Evolutionary conservation across 2,329 filamentous ascomycete genomes (phyloP).

Genomic region (Ophiostoma triangulosporum): DNA sequence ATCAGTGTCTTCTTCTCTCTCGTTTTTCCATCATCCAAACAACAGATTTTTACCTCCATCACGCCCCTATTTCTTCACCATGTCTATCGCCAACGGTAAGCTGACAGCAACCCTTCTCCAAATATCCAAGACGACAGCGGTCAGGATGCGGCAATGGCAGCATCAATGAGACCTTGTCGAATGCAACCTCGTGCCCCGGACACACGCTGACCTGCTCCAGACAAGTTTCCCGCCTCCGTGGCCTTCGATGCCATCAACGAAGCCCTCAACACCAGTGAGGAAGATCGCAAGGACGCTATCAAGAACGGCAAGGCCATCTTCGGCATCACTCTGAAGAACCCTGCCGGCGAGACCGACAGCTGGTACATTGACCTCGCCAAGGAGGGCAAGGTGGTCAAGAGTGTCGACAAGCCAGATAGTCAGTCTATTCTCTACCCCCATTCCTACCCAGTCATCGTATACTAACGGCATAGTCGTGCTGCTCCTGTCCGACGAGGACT

Average conservation of each 20-base stretch:
- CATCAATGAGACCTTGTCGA: not conserved
- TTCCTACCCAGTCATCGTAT: not conserved
- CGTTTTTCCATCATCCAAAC: not conserved
- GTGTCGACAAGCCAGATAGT: conserved; percentile 73
- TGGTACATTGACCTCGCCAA: conserved; percentile 97
- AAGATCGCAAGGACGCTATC: conserved; percentile 69
- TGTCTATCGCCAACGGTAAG: conserved; percentile 9
- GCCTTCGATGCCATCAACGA: conserved; percentile 82
- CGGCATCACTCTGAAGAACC: conserved; percentile 86
- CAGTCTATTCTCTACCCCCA: conserved; percentile 19
- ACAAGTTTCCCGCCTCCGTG: conserved; percentile 75
- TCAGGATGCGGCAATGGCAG: too few species aligned
- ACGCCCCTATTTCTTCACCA: conserved; percentile 2
- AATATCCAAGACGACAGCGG: not conserved
- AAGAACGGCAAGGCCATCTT: conserved; percentile 81
- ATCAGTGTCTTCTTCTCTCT: not conserved
- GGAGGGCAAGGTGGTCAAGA: conserved; percentile 68
- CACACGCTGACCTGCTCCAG: conserved; percentile 26
- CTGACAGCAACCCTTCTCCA: not conserved
- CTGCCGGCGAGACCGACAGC: conserved; percentile 60
- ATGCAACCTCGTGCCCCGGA: too few species aligned
- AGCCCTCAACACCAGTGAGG: conserved; percentile 53
- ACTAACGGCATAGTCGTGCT: conserved; percentile 55
- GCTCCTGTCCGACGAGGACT: conserved; percentile 71
- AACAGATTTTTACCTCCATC: not conserved